phyloP scores from a whole-genome alignment of 257 asterid genomes.

The Orobanche coerulescens region DNA sequence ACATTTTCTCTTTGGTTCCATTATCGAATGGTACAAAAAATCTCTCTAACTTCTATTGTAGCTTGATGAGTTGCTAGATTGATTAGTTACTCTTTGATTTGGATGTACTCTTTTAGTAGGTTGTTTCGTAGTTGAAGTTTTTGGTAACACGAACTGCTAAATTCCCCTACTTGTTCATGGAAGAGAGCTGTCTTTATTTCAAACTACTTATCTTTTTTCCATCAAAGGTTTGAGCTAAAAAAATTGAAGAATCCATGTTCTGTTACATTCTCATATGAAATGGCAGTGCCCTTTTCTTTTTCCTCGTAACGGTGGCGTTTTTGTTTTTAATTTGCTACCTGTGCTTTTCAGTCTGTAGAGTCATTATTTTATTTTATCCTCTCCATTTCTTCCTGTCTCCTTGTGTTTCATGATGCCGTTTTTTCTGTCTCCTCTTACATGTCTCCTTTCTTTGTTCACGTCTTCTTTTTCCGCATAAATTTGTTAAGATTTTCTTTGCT shows the following conservation, averaged over 20 bases:
- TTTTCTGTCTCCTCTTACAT: background rate
- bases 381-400: background rate
- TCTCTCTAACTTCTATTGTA: constrained; percentile 1
- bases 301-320: background rate
- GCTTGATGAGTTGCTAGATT: constrained; percentile 2
- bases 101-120: background rate
- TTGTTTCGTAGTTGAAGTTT: too few species aligned
- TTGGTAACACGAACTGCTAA: too few species aligned
- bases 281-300: background rate
- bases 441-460: background rate
- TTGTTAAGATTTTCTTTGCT: background rate
- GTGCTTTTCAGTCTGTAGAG: background rate
- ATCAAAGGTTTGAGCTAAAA: background rate
- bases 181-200: background rate
- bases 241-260: background rate
- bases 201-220: background rate
- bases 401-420: background rate
- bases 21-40: constrained; percentile 66
- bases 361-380: background rate
- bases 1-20: constrained; percentile 86
- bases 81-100: constrained; percentile 4
- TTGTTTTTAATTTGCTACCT: background rate
- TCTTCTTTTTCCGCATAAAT: background rate
- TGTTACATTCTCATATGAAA: background rate
- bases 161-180: background rate